Evolutionary conservation across 164 flowering plant genomes (phyloP), one percentile per base, ranked within the genome.

Genomic region (Platanus orientalis): DNA sequence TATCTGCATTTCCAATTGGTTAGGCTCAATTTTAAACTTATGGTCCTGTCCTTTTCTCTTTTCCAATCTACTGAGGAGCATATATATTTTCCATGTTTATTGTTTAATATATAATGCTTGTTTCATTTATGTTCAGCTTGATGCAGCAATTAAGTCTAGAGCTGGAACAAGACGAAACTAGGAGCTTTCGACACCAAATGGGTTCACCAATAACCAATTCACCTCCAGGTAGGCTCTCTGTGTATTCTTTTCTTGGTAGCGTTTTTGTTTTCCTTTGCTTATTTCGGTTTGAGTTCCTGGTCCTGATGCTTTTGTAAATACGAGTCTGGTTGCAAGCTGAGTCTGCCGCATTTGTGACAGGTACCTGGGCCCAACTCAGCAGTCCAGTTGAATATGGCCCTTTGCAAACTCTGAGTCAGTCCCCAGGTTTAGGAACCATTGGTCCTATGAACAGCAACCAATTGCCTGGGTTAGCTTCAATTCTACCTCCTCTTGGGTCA

Each of bases 171-270:
- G 97, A 90, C 70, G 98, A 90, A 54, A 54, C 84, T 57, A 73
- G 83, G 58, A 70, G 70, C 61, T 85, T 81, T 45, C 72, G 80
- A 1, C 83, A 75, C 68, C 93, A 76, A 66, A 76, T 83, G 63
- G 96, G 96, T 81, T 93, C 97, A 26, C 94, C 98, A n/a, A 57
- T 93, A 23, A 63, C 78, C 39, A 90, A 73, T 67, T 93, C 98
- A 66, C 96, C 97, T 9, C 94, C 98, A 57, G 91, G 98, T 87
- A 68, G 51, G 26, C 20, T 28, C 48, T 59, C 58, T 58, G 1
- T 21, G 44, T 5, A 60, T 39, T 0, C n/a, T 27, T n/a, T 28
- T 11, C 11, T 4, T 34, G 40, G 7, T 45, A 13, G 0, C 64
- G 42, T 66, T 11, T 16, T 17, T 34, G 0, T 13, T 14, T 19